phyloP scores from a whole-genome alignment of 1,139 yeast genomes.

The Taiozyma onychis region DNA sequence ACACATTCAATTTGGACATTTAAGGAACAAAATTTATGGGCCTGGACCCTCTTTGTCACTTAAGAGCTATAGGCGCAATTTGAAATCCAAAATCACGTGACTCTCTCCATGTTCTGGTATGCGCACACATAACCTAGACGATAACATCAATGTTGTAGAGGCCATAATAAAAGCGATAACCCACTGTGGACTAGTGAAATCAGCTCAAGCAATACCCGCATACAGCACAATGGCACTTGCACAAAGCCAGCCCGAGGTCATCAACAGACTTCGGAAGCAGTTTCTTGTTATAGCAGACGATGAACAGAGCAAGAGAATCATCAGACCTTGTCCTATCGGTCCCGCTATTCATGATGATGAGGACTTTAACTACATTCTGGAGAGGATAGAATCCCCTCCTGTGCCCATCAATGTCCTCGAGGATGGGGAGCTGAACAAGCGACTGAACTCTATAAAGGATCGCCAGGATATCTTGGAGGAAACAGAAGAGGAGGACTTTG shows the following conservation, averaged over 20 bases:
- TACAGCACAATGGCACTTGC: constrained; percentile 14
- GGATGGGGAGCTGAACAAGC: constrained; percentile 11
- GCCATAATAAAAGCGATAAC: no score
- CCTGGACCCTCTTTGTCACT: no score
- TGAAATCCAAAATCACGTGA: background rate
- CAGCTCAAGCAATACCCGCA: no score
- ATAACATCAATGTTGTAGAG: no score
- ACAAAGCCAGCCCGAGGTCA: constrained; percentile 7
- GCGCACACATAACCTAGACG: background rate
- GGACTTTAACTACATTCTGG: constrained; percentile 7
- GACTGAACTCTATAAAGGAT: constrained; percentile 4
- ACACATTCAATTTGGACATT: background rate
- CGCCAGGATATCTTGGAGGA: background rate
- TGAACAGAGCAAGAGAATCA: constrained; percentile 20
- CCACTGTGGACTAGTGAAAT: no score
- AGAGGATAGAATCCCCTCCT: constrained; percentile 24
- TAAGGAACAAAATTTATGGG: no score
- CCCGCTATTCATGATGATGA: background rate
- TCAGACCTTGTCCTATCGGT: constrained; percentile 13
- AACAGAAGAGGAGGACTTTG: constrained; percentile 3
- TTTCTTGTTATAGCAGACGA: constrained; percentile 16
- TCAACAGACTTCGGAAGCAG: constrained; percentile 20
- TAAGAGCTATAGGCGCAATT: no score
- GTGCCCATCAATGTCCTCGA: constrained; percentile 25
- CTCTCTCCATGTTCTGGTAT: background rate